Evolutionary conservation across 176 grass and related monocot genomes (phyloP), one percentile per base, ranked within the genome.

Genomic region (Otatea glauca): DNA sequence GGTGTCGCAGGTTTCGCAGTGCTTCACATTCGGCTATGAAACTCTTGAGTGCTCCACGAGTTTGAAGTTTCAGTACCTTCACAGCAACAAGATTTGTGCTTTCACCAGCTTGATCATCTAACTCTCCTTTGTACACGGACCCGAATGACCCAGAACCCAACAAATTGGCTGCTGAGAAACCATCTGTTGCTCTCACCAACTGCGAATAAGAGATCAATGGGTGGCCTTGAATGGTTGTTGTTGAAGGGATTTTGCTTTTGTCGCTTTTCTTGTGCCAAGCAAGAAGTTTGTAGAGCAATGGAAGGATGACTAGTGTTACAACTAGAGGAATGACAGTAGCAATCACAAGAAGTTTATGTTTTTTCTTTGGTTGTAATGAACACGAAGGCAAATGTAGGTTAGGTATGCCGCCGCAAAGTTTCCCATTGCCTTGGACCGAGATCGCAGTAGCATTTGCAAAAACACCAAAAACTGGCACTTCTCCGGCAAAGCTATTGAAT

Each of bases 11-110:
- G 1, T 74, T 85, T 59, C 82, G 35, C 1, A 90, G 69, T 27
- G 41, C 48, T 90, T 86, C 70, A 4, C 83, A 90, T 81, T 81
- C 87, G 3, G 65, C 73, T 14, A 14, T 21, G 60, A 86, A 90
- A 29, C 83, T 86, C 14, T 42, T 86, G 23, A 48, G 18, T 13
- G 76, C 83, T 1, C 32, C 42, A 39, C 17, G 58, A n/a, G 50
- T 32, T 49, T 76, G 35, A 16, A 74, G 83, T 51, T 86, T 86
- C 0, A 90, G 2, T 23, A 90, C 83, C 25, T 90, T 90, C 0
- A 90, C 76, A 76, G 88, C 79, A 51, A 88, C 47, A 65, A 59
- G 21, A 1, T 1, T 6, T 77, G 14, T 42, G 0, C 16, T 61
- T 34, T 49, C 9, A 62, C 75, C 63, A 14, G 4, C 18, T 55